Evolutionary conservation across 23 red algal genomes (phyloP), one percentile per base, ranked within the genome.

Genomic region (Agarophyton chilense): DNA sequence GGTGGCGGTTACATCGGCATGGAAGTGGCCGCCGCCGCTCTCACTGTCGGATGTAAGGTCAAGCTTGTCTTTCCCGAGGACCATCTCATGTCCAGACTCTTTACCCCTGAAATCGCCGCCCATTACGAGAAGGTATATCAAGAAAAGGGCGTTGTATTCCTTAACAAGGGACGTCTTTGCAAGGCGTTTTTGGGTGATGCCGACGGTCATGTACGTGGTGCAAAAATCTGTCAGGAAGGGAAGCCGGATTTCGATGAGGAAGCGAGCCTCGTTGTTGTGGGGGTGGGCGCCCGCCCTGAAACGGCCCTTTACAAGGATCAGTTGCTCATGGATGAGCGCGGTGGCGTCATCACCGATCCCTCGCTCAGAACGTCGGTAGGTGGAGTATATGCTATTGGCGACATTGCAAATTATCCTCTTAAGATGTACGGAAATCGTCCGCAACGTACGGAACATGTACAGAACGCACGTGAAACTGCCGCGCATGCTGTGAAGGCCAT

Each of bases 1-100:
- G 97, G 97, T 46, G 97, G 97, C 28, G 97, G 97, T 14, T 99
- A 99, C 80, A 99, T 99, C 72, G 97, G 97, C n/a, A 93, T 95
- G 88, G 97, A 99, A 71, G 93, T 95, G 2, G 93, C 93, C 7
- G 97, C 97, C 26, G 97, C 97, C 10, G 87, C 93, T 47, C 32
- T 82, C 1, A 86, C 56, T 19, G 90, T 95, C 22, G 88, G 93
- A 57, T 87, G 90, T 36, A 65, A 87, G 21, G 87, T 92, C 36
- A 99, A 80, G 24, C 90, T 99, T 90, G 75, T 99, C 2, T 99
- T 96, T 85, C 97, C 97, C 4, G 97, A 99, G 49, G 55, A 86
- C 38, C 93, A 96, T 88, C 38, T 99, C 65, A 99, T 99, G 97
- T 56, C 90, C 36, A 74, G 97, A 13, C 66, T 99, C 43, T 99